Evolutionary conservation across 257 asterid species (phyloP).

Genomic region (Fraxinus americana): DNA sequence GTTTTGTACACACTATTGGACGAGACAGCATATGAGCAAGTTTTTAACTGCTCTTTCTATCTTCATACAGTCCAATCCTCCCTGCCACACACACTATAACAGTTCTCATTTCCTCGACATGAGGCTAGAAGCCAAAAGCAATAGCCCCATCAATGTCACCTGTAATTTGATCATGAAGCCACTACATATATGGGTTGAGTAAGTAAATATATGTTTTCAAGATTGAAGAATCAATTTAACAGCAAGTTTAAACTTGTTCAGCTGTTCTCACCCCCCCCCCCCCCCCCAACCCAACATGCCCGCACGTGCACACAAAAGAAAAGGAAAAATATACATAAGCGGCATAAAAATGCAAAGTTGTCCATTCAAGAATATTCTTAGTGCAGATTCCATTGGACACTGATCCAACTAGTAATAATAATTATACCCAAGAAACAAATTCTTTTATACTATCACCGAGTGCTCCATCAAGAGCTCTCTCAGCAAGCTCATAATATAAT

Average conservation of each 20-base stretch:
- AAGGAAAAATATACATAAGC: no score
- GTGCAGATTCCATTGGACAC: no score
- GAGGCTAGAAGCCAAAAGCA: neutral
- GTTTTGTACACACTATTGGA: neutral
- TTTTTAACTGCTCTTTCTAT: neutral
- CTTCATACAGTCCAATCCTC: neutral
- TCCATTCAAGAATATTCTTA: no score
- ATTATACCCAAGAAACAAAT: no score
- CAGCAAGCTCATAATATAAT: conserved; percentile 79
- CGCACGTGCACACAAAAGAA: no score
- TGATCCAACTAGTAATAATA: no score
- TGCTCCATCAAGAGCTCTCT: conserved; percentile 41
- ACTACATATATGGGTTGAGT: neutral
- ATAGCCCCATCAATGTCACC: neutral
- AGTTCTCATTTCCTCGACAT: neutral
- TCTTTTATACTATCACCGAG: no score
- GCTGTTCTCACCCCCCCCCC: neutral
- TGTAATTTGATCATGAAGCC: neutral
- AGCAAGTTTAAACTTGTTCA: neutral
- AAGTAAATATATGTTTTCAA: neutral
- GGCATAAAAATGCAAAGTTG: no score
- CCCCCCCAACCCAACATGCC: no score
- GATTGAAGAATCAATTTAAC: neutral
- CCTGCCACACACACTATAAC: neutral
- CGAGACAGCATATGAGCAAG: neutral